A percentile compares a stretch with the other conserved stretches of the same genome.
Evolutionary conservation across 164 flowering plant genomes (phyloP).

Genomic region (Aristolochia contorta): DNA sequence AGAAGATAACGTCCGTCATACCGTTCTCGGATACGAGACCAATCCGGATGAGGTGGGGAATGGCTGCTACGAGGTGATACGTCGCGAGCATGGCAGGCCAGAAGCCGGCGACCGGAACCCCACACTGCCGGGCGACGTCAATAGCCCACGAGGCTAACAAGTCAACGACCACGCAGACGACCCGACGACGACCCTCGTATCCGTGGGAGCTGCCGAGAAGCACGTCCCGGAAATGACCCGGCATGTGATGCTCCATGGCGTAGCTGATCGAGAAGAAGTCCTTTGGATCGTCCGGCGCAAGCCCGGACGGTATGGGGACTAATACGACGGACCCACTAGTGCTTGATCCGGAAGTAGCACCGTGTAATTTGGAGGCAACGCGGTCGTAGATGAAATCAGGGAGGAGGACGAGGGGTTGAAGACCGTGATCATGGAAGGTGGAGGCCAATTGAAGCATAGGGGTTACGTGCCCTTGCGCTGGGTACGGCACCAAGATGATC

Average conservation of each 20-base stretch:
- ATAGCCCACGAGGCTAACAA: conserved; percentile 74
- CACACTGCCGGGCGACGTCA: conserved; percentile 31
- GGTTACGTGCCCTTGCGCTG: conserved; percentile 86
- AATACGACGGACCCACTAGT: conserved; percentile 15
- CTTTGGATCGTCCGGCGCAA: conserved; percentile 19
- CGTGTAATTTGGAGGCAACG: conserved; percentile 2
- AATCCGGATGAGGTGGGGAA: conserved; percentile 40
- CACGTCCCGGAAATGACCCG: conserved; percentile 32
- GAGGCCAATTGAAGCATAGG: conserved; percentile 64
- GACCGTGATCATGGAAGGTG: conserved; percentile 27
- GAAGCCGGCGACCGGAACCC: conserved; percentile 52
- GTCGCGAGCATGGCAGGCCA: conserved; percentile 89
- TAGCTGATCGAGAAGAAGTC: conserved; percentile 49
- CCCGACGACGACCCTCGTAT: conserved; percentile 18
- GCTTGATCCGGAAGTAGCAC: not conserved
- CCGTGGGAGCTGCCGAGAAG: conserved; percentile 9
- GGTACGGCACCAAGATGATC: conserved; percentile 66
- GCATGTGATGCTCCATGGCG: conserved; percentile 68
- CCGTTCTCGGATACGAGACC: conserved; percentile 56
- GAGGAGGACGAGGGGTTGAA: conserved; percentile 33
- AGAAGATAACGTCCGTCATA: too few relatives aligned
- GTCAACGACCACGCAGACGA: conserved; percentile 52
- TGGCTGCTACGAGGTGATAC: conserved; percentile 42
- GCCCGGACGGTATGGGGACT: conserved; percentile 38
- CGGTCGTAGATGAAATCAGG: conserved; percentile 48